Evolutionary conservation across 306 rosid species (phyloP).

Genomic region (Canavalia ensiformis): DNA sequence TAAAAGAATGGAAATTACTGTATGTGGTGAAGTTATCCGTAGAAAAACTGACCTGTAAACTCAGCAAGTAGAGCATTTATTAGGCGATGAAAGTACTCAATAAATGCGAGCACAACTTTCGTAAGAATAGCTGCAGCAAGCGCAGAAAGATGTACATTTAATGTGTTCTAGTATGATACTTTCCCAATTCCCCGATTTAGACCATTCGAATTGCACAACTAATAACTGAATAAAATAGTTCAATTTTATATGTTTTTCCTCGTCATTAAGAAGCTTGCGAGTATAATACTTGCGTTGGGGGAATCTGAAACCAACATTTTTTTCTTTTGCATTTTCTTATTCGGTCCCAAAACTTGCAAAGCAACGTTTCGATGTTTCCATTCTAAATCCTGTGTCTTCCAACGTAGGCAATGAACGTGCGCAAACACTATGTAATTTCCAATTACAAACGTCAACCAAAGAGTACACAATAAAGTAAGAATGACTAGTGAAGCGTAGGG

Average conservation of each 20-base stretch:
- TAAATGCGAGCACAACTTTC: neutral
- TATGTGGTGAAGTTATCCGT: too few relatives aligned
- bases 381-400: neutral
- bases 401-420: neutral
- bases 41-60: too few relatives aligned
- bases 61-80: neutral
- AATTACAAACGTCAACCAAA: neutral
- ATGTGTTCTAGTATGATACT: neutral
- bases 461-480: conserved; percentile 21
- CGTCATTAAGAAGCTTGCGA: neutral
- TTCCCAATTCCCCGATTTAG: neutral
- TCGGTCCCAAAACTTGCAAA: neutral
- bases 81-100: neutral
- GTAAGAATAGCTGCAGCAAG: neutral
- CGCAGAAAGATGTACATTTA: neutral
- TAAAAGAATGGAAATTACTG: too few relatives aligned
- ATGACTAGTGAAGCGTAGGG: conserved; percentile 31
- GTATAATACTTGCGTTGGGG: too few relatives aligned
- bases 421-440: neutral
- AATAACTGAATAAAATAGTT: neutral
- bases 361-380: neutral
- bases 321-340: neutral
- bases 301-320: neutral
- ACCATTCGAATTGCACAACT: neutral
- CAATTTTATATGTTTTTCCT: neutral